Base-by-base conservation (phyloP, 192 early-diverging fungal genomes). In the Coemansia sp. region DNA sequence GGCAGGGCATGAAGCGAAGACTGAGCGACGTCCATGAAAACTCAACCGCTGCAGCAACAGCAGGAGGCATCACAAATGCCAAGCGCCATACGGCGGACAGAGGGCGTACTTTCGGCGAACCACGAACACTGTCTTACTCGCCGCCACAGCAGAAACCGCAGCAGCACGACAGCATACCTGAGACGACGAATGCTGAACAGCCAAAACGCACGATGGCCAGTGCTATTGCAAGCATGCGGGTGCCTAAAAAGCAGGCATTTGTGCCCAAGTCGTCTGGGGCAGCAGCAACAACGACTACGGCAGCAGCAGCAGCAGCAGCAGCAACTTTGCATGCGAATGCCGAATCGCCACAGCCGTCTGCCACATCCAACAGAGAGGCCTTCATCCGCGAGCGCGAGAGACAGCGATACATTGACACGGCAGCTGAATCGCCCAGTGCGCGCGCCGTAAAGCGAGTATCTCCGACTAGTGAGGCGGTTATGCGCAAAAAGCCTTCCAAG, bases 341-440 rank as follows among this genome's bases (percentile, higher is more conserved):
- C 32, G 32, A 32, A 12, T 18, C 43, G 39, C 57, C 58, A 26
- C 50, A 40, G 19, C 21, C 68, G 4, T 1, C 62, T 57, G 68
- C 68, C 10, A 12, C 54, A 9, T 67, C 63, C 15, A 65, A 62
- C 52, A 40, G 77, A 49, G 77, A 73, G 23, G 68, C 65, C 9
- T 79, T 79, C 68, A 63, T 79, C 8, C 77, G 77, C 21, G 77
- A 79, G 65, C 71, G 77, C 67, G 77, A 79, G 65, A 61, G 67
- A 37, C 72, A 74, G 61, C 71, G 77, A n/a, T 26, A 61, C n/a
- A 21, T 72, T 9, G 67, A 64, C 21, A 57, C 56, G 21, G 10
- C 9, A 6, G 52, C 13, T 23, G 52, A 54, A 50, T 16, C 48
- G 6, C 8, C 48, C n/a, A 18, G 44, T 15, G 13, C 7, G 13